Evolutionary conservation across 2,329 filamentous ascomycete genomes (phyloP).

Genomic region (Clonostachys rhizophaga): DNA sequence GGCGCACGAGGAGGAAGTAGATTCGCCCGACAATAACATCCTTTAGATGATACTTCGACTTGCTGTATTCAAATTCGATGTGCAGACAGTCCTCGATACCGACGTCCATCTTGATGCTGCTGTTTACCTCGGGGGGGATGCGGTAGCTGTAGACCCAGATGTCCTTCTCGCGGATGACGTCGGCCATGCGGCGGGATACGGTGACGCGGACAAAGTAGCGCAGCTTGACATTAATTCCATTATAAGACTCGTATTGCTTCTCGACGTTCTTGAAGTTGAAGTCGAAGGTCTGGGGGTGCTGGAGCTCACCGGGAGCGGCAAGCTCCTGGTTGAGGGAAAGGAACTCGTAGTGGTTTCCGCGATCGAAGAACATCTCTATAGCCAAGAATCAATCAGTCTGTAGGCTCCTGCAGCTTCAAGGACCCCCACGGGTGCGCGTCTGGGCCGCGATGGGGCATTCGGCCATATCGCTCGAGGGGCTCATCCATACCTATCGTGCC

Average conservation of each 20-base stretch:
- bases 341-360: conserved; percentile 99
- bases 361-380: conserved; percentile 98
- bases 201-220: conserved; percentile 98
- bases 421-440: not conserved
- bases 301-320: conserved; percentile 92
- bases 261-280: conserved; percentile 99
- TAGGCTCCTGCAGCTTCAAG: too few species aligned
- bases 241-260: conserved; percentile 99
- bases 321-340: conserved; percentile 95
- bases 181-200: conserved; percentile 92
- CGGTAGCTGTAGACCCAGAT: conserved; percentile 99
- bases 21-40: conserved; percentile 98
- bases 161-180: conserved; percentile 98
- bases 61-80: conserved; percentile 99
- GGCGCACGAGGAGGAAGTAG: conserved; percentile 92
- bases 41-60: conserved; percentile 98
- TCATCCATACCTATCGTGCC: conserved; percentile 78
- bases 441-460: not conserved
- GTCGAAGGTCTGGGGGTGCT: conserved; percentile 96
- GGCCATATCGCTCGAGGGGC: conserved; percentile 1
- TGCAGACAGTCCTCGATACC: conserved; percentile 98
- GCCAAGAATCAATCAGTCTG: not conserved
- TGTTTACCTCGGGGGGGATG: conserved; percentile 97
- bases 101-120: conserved; percentile 99
- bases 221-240: conserved; percentile 98